A percentile compares a stretch with the other conserved stretches of the same genome.
Conservation (phyloP, 768 basidiomycete species). For the Suillus weaverae region DNA sequence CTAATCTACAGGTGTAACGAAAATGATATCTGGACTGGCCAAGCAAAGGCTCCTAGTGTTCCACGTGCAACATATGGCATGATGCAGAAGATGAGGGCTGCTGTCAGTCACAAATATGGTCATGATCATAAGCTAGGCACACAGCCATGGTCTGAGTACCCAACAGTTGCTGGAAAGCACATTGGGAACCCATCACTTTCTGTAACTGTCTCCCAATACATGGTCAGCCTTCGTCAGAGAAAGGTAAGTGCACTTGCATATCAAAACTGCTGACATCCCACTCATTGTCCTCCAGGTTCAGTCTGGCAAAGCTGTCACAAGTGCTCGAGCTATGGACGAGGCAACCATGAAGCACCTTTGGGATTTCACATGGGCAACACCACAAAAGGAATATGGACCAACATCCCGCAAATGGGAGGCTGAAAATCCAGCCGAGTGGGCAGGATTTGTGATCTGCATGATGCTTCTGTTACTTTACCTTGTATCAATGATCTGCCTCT, state of each 20-base stretch:
- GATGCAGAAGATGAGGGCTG: constrained; percentile 25
- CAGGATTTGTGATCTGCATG: constrained; percentile 24
- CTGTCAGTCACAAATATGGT: constrained; percentile 20
- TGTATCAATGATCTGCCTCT: constrained; percentile 33
- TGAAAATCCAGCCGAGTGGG: constrained; percentile 22
- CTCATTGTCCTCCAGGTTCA: too few species aligned
- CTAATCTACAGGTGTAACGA: too few species aligned
- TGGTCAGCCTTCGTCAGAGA: constrained; percentile 25
- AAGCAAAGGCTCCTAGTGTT: too few species aligned
- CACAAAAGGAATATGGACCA: constrained; percentile 13
- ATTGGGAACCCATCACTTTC: constrained; percentile 34
- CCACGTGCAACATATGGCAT: too few species aligned
- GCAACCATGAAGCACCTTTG: constrained; percentile 24
- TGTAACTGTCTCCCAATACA: constrained; percentile 26
- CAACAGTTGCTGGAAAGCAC: background rate
- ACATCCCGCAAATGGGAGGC: constrained; percentile 6
- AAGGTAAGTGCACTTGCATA: constrained; percentile 30
- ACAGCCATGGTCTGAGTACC: constrained; percentile 15
- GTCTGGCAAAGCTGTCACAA: constrained; percentile 25
- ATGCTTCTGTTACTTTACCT: constrained; percentile 34
- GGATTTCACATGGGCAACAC: constrained; percentile 25
- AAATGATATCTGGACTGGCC: too few species aligned
- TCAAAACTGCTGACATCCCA: too few species aligned
- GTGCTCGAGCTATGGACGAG: constrained; percentile 30
- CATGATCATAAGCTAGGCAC: constrained; percentile 13